phyloP scores from a whole-genome alignment of 139 green algal species.

The Coelastrella sp. region DNA sequence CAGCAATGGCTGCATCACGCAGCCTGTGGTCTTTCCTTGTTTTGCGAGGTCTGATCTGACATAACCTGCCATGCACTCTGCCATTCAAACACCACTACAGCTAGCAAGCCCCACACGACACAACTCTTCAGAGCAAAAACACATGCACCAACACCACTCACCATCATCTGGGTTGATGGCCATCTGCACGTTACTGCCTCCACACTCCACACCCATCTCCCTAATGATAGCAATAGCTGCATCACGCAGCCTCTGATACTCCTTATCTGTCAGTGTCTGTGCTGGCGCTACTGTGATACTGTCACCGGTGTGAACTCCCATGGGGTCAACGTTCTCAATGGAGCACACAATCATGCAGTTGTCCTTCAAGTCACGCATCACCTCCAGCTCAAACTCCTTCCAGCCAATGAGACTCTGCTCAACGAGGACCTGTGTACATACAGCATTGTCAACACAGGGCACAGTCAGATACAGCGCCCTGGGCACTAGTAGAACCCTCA shows the following conservation, averaged over 20 bases:
- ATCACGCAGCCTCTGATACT: constrained; percentile 96
- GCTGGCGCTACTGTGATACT: constrained; percentile 54
- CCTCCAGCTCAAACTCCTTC: constrained; percentile 97
- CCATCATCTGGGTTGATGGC: constrained; percentile 92
- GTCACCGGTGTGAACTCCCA: constrained; percentile 98
- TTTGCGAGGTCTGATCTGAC: too few relatives aligned
- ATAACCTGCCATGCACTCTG: too few relatives aligned
- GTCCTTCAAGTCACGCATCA: constrained; percentile 99
- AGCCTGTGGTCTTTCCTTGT: constrained; percentile 85
- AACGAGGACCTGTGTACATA: constrained; percentile 80
- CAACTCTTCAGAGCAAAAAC: background rate
- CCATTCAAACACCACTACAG: too few relatives aligned
- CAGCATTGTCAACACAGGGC: background rate
- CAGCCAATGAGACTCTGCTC: constrained; percentile 97
- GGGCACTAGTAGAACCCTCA: too few relatives aligned
- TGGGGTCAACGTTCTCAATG: constrained; percentile 99
- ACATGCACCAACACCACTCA: background rate
- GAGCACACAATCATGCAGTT: constrained; percentile 99
- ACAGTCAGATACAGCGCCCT: too few relatives aligned
- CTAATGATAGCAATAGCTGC: constrained; percentile 81
- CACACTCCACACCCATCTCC: constrained; percentile 99
- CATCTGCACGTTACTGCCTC: constrained; percentile 98
- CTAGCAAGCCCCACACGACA: too few relatives aligned
- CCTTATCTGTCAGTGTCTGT: constrained; percentile 92
- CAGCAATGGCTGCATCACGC: constrained; percentile 69